These are phyloP conservation scores for Kalanchoe fedtschenkoi DNA, from an alignment of 164 flowering plant genomes.

Conservation along the genomic window DNA sequence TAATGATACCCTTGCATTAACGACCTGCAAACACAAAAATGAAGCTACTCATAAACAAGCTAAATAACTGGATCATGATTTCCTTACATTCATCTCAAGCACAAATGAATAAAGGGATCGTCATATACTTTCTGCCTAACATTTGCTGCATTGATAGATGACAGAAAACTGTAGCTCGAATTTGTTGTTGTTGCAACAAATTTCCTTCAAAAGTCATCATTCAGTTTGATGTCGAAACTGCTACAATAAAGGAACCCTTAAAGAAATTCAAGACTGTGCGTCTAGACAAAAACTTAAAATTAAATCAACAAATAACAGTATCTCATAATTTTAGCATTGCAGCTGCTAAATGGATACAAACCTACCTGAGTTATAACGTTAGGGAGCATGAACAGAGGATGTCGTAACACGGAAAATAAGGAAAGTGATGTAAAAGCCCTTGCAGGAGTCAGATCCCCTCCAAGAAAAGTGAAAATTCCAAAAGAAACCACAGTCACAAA, in stretches of 20 bases:
- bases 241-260: background rate
- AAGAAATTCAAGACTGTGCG: background rate
- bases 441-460: slow-evolving; percentile 94
- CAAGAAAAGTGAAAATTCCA: slow-evolving; percentile 86
- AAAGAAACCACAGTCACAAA: slow-evolving; percentile 91
- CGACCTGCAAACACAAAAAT: slow-evolving; percentile 41
- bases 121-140: too few species aligned
- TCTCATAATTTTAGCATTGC: background rate
- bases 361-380: slow-evolving; percentile 83
- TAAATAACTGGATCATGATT: background rate
- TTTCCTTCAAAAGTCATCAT: background rate
- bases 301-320: background rate
- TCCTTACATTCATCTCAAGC: background rate
- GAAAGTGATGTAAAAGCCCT: slow-evolving; percentile 96
- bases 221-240: background rate
- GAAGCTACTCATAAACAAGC: background rate
- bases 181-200: background rate
- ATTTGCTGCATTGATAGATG: too few species aligned
- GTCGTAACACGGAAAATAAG: slow-evolving; percentile 82
- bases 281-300: background rate
- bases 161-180: too few species aligned
- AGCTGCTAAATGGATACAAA: slow-evolving; percentile 12
- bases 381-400: slow-evolving; percentile 93
- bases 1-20: slow-evolving; percentile 87
- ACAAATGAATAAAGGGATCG: background rate